phyloP scores from a whole-genome alignment of 768 basidiomycete species.

The Termitomyces sp. region DNA sequence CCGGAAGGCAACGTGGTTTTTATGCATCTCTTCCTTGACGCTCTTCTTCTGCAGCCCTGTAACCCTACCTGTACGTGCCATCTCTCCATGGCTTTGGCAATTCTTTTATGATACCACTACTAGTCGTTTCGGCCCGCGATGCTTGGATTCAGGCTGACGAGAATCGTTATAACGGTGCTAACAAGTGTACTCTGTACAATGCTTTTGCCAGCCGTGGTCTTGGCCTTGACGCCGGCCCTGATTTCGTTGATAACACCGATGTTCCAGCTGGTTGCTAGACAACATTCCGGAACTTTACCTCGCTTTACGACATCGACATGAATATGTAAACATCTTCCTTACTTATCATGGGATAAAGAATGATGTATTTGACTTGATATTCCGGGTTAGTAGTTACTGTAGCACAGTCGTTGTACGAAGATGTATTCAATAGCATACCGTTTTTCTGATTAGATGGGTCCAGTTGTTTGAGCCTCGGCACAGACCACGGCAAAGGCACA shows the following conservation, averaged over 20 bases:
- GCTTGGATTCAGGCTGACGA: constrained; percentile 49
- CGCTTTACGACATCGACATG: neutral
- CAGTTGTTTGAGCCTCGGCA: neutral
- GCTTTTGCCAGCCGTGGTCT: constrained; percentile 47
- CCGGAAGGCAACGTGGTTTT: constrained; percentile 45
- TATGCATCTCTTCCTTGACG: constrained; percentile 46
- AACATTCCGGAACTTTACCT: neutral
- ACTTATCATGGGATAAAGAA: neutral
- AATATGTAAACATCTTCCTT: neutral
- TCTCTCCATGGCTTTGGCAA: neutral
- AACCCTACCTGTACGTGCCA: constrained; percentile 40
- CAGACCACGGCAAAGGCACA: neutral
- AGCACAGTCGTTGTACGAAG: neutral
- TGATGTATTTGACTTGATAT: neutral
- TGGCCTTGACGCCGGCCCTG: constrained; percentile 26
- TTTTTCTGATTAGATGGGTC: neutral
- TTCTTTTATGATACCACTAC: neutral
- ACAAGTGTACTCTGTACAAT: constrained; percentile 40
- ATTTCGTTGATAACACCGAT: constrained; percentile 22
- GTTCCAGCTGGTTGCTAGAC: constrained; percentile 24
- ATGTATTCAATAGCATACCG: neutral
- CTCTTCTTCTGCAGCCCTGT: constrained; percentile 43
- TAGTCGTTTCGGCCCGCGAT: constrained; percentile 41
- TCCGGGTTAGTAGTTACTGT: neutral
- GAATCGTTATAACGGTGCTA: constrained; percentile 38